Base-by-base conservation (phyloP, 331 rosid species). In the Stylosanthes scabra region DNA sequence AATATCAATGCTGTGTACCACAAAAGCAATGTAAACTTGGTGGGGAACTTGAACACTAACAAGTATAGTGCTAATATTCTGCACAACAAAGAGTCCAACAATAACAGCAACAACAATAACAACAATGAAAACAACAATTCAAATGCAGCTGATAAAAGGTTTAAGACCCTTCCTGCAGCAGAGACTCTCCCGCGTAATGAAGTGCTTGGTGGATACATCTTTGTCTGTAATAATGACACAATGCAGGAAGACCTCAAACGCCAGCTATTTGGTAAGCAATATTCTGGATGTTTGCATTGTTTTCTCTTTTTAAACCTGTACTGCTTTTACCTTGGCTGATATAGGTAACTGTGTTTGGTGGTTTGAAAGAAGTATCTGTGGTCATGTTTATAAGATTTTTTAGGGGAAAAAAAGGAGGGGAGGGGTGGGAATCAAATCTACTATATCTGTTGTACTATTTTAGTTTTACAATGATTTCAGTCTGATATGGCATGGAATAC, bases 211-310 rank as follows among this genome's bases (percentile, higher is more conserved):
- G 99, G 99, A 63, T 95, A 95, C 91, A 95, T 95, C 80, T 95
- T 95, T 84, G 99, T 95, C 9, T 95, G 99, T 61, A 95, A 95
- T 87, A 95, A 95, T 70, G 99, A 95, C 83, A 95, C 99, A 2
- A 95, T 95, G 99, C 98, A 92, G 88, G 99, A 95, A 87, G 99
- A 95, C 84, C 78, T 95, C 27, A 95, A 92, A 84, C 87, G 99
- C 12, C 97, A 95, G 81, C 90, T 95, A 59, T 95, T 95, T 75
- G 99, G 99, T 90, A 90, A 77, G 57, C 57, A 49, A 29, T 66
- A 29, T 50, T 72, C 27, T 3, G 47, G 65, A 66, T 3, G 29
- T 52, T 31, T 40, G 9, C 31, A 27, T 34, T 25, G 3, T 27
- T 9, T 41, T 63, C 20, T 74, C 49, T 63, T 6, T 31, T 25